Evolutionary conservation across 2,329 filamentous ascomycete species (phyloP).

Genomic region (Pestalotiopsis sp.): DNA sequence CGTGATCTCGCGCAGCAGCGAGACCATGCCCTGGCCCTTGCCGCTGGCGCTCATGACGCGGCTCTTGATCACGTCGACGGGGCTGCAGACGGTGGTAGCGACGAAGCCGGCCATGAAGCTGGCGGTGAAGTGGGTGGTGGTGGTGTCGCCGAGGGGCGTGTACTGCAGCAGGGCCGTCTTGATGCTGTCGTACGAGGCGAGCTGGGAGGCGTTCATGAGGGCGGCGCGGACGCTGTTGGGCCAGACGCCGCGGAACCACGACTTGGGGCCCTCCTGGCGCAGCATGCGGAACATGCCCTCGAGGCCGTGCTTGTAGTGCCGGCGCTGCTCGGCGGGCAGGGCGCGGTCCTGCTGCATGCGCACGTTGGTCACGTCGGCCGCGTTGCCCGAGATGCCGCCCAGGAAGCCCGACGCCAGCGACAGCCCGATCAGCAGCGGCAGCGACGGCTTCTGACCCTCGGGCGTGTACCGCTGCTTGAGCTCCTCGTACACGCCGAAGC

Average conservation of each 20-base stretch:
- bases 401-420: slow-evolving; percentile 83
- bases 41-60: slow-evolving; percentile 73
- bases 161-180: slow-evolving; percentile 69
- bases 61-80: slow-evolving; percentile 89
- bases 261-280: slow-evolving; percentile 75
- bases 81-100: slow-evolving; percentile 82
- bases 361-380: slow-evolving; percentile 94
- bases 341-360: slow-evolving; percentile 95
- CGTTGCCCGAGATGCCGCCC: slow-evolving; percentile 89
- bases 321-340: slow-evolving; percentile 69
- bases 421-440: slow-evolving; percentile 79
- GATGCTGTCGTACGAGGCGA: slow-evolving; percentile 83
- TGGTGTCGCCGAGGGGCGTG: slow-evolving; percentile 68
- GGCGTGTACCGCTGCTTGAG: slow-evolving; percentile 71
- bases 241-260: slow-evolving; percentile 82
- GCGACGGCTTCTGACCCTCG: slow-evolving; percentile 57
- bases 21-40: slow-evolving; percentile 51
- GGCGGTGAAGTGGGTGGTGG: slow-evolving; percentile 78
- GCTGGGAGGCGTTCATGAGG: slow-evolving; percentile 85
- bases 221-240: slow-evolving; percentile 80
- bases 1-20: slow-evolving; percentile 67
- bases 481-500: slow-evolving; percentile 95
- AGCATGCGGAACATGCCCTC: slow-evolving; percentile 87
- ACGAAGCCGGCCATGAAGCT: slow-evolving; percentile 79
- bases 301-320: slow-evolving; percentile 88